Conservation (phyloP, 108 stramenopile genomes). For the Fragilaria radians region DNA sequence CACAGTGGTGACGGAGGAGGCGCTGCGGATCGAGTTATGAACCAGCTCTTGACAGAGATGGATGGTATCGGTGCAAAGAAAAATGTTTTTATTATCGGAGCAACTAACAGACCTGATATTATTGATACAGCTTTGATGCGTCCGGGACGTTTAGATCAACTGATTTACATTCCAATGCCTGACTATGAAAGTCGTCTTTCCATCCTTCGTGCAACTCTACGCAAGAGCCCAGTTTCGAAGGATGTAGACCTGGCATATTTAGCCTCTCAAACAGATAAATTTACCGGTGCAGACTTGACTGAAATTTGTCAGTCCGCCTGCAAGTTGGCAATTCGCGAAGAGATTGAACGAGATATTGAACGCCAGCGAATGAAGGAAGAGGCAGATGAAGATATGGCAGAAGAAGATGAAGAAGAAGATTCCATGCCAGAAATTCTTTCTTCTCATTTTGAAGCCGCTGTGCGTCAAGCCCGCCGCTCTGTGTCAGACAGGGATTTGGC, state of each 20-base stretch:
- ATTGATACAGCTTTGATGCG: constrained; percentile 99
- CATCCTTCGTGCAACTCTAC: constrained; percentile 95
- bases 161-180: constrained; percentile 99
- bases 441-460: constrained; percentile 96
- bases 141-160: constrained; percentile 99
- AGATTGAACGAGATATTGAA: constrained; percentile 97
- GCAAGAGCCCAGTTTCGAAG: constrained; percentile 95
- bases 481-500: constrained; percentile 96
- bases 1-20: constrained; percentile 95
- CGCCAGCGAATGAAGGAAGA: constrained; percentile 89
- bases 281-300: constrained; percentile 99
- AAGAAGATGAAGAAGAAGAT: constrained; percentile 91
- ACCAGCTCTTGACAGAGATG: constrained; percentile 99
- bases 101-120: constrained; percentile 99
- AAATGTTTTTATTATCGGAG: constrained; percentile 99
- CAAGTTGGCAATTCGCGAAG: constrained; percentile 98
- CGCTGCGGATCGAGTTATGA: constrained; percentile 99
- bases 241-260: constrained; percentile 97
- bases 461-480: constrained; percentile 94
- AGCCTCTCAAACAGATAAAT: constrained; percentile 97
- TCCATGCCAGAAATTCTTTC: constrained; percentile 95
- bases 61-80: constrained; percentile 99
- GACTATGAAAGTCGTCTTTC: constrained; percentile 95
- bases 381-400: constrained; percentile 70
- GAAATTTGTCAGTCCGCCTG: constrained; percentile 99